Evolutionary conservation across 2,329 filamentous ascomycete species (phyloP).

Genomic region (Claviceps maximensis): DNA sequence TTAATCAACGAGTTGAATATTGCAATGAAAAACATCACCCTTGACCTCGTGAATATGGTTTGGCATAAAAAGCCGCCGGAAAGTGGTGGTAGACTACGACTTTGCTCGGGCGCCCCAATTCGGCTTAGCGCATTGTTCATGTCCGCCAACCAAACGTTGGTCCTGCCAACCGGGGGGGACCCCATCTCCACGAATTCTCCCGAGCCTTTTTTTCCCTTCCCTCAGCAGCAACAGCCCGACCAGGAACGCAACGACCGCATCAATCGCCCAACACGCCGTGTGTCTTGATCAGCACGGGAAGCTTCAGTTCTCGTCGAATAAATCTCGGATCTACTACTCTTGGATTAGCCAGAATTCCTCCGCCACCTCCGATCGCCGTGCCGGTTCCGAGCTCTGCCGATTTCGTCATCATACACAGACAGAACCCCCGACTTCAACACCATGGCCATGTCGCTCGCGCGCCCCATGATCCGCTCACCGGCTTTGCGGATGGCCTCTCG

Average conservation of each 20-base stretch:
- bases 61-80: too few relatives aligned
- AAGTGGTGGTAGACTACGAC: too few relatives aligned
- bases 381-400: too few relatives aligned
- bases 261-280: conserved; percentile 20
- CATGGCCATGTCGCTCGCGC: conserved; percentile 25
- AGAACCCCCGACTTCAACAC: conserved; percentile 4
- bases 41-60: too few relatives aligned
- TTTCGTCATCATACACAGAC: conserved; percentile 3
- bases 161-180: conserved; percentile 8
- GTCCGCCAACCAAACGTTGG: conserved; percentile 9
- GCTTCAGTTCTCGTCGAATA: neutral
- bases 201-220: conserved; percentile 36
- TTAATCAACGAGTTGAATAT: too few relatives aligned
- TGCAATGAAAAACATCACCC: too few relatives aligned
- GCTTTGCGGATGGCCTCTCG: conserved; percentile 34
- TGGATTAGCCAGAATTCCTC: too few relatives aligned
- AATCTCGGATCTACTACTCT: neutral
- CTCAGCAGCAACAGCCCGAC: conserved; percentile 13
- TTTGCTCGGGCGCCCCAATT: too few relatives aligned
- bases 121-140: conserved; percentile 15
- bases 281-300: neutral
- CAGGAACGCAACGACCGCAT: conserved; percentile 15
- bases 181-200: conserved; percentile 27
- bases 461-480: conserved; percentile 33
- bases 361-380: conserved; percentile 4